Percentiles rank a stretch among this genome's conserved stretches.
Evolutionary conservation across 1,284 basidiomycete genomes (phyloP).

Genomic region (Somion occarium): DNA sequence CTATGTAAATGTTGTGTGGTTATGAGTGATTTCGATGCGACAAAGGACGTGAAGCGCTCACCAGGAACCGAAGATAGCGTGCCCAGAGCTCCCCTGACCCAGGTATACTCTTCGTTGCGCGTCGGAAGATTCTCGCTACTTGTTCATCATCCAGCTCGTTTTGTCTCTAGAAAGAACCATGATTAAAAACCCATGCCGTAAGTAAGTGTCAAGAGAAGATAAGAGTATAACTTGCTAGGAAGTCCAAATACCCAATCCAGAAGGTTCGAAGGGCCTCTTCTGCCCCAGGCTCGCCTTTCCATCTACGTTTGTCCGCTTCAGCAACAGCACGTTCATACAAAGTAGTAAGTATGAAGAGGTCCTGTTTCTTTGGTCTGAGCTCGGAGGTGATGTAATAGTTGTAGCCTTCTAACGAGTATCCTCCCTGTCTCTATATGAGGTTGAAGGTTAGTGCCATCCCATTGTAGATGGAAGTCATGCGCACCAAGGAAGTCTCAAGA

Average conservation of each 20-base stretch:
- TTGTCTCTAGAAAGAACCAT: slow-evolving; percentile 37
- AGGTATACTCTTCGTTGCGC: slow-evolving; percentile 66
- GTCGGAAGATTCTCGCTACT: slow-evolving; percentile 38
- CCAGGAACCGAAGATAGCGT: slow-evolving; percentile 64
- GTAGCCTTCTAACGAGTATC: slow-evolving; percentile 55
- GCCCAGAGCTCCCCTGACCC: slow-evolving; percentile 70
- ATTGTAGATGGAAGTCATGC: no score
- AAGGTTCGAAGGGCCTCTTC: slow-evolving; percentile 57
- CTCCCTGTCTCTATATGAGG: slow-evolving; percentile 38
- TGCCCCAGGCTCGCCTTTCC: slow-evolving; percentile 44
- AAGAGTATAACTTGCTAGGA: slow-evolving; percentile 35
- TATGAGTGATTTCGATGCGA: not conserved
- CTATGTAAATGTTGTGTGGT: not conserved
- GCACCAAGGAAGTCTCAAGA: slow-evolving; percentile 58
- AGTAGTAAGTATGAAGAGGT: slow-evolving; percentile 52
- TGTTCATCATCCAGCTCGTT: slow-evolving; percentile 37
- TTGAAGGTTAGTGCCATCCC: slow-evolving; percentile 4
- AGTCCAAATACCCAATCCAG: slow-evolving; percentile 62
- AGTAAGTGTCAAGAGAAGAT: not conserved
- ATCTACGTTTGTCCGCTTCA: slow-evolving; percentile 57
- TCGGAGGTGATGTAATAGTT: slow-evolving; percentile 63
- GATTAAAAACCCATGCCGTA: not conserved
- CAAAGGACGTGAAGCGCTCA: slow-evolving; percentile 20
- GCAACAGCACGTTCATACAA: slow-evolving; percentile 79
- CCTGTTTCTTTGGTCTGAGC: slow-evolving; percentile 57